phyloP scores from a whole-genome alignment of 768 basidiomycete species.

The Amanita molliuscula region DNA sequence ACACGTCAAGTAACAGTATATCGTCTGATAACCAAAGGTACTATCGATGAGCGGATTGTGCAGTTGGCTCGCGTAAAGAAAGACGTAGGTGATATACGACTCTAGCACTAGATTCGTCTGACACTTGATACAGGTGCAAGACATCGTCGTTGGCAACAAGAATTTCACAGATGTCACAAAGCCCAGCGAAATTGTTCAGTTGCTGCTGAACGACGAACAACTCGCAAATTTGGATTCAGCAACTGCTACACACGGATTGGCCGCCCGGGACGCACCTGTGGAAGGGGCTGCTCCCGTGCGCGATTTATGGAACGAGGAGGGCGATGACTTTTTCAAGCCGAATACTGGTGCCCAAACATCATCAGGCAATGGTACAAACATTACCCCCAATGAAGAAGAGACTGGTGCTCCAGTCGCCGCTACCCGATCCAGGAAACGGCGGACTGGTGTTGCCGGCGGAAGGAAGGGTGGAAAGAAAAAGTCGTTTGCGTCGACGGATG shows the following conservation, averaged over 20 bases:
- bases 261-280: constrained; percentile 12
- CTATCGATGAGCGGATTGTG: constrained; percentile 95
- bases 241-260: constrained; percentile 15
- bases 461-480: constrained; percentile 31
- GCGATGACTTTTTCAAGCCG: constrained; percentile 79
- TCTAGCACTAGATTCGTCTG: not conserved
- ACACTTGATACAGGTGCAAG: constrained; percentile 59
- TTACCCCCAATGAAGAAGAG: constrained; percentile 23
- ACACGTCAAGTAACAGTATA: constrained; percentile 97
- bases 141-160: constrained; percentile 97
- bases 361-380: constrained; percentile 13
- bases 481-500: constrained; percentile 8
- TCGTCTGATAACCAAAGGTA: constrained; percentile 86
- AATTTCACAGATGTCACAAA: constrained; percentile 88
- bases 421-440: constrained; percentile 33
- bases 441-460: constrained; percentile 22
- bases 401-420: constrained; percentile 19
- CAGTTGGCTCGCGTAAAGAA: constrained; percentile 95
- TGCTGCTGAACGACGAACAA: constrained; percentile 92
- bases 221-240: constrained; percentile 55
- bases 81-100: constrained; percentile 51
- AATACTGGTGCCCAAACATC: constrained; percentile 18
- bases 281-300: constrained; percentile 31
- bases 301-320: constrained; percentile 81
- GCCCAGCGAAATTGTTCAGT: constrained; percentile 92